A percentile compares a stretch with the other conserved stretches of the same genome.
phyloP scores from a whole-genome alignment of 2,329 filamentous ascomycete species.

The Ampelomyces quisqualis region DNA sequence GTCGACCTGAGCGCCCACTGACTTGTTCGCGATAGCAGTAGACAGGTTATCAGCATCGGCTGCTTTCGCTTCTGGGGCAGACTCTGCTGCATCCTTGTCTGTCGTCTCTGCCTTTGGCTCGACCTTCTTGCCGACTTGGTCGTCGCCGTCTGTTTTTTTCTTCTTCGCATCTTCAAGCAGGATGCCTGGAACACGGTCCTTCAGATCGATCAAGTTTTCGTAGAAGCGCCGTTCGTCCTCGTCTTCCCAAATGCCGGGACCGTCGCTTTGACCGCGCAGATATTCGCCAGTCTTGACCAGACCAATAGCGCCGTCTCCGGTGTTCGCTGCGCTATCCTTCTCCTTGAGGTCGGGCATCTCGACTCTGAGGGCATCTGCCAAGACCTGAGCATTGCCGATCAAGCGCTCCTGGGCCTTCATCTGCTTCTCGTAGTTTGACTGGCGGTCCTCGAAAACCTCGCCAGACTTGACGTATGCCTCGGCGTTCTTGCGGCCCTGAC shows the following conservation, averaged over 20 bases:
- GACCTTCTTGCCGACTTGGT: conserved; percentile 75
- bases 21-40: conserved; percentile 95
- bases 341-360: conserved; percentile 95
- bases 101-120: conserved; percentile 50
- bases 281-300: conserved; percentile 94
- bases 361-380: conserved; percentile 82
- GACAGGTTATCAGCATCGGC: conserved; percentile 75
- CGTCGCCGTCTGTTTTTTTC: conserved; percentile 81
- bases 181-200: conserved; percentile 92
- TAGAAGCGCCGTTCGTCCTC: conserved; percentile 98
- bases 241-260: conserved; percentile 96
- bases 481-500: conserved; percentile 89
- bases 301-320: conserved; percentile 77
- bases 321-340: conserved; percentile 67
- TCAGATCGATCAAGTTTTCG: conserved; percentile 92
- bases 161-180: conserved; percentile 93
- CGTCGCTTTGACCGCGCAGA: conserved; percentile 83
- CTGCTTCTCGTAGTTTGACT: conserved; percentile 92
- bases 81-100: conserved; percentile 45
- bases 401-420: conserved; percentile 90
- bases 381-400: conserved; percentile 81
- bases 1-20: conserved; percentile 94
- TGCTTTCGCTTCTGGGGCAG: conserved; percentile 51
- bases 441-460: conserved; percentile 96
- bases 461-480: conserved; percentile 98